Conservation (phyloP, 495 filamentous ascomycete species). For the Lasiosphaeria ovina region DNA sequence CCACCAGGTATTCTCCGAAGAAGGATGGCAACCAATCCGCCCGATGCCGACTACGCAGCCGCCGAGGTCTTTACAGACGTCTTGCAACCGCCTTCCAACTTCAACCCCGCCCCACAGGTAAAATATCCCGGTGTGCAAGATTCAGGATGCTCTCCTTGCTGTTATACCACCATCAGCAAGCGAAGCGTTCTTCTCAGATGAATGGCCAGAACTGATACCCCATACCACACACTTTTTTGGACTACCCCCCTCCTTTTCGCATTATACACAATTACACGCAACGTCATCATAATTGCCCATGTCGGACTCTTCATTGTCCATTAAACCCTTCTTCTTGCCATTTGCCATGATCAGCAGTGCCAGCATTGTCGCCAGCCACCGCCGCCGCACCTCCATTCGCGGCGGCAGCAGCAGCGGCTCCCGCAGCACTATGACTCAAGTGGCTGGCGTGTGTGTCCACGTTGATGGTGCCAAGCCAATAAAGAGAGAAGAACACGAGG, state of each 20-base stretch:
- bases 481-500: conserved; percentile 80
- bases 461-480: conserved; percentile 66
- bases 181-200: neutral
- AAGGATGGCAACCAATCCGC: no score
- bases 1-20: no score
- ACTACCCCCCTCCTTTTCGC: neutral
- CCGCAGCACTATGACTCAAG: conserved; percentile 33
- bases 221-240: no score
- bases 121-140: no score
- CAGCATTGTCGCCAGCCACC: conserved; percentile 18
- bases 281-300: conserved; percentile 5
- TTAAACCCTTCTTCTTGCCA: conserved; percentile 44
- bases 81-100: no score
- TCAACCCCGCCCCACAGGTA: no score
- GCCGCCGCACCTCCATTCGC: conserved; percentile 14
- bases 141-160: no score
- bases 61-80: no score
- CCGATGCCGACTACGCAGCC: no score
- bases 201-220: neutral
- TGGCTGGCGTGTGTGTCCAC: conserved; percentile 37
- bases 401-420: conserved; percentile 28
- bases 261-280: neutral
- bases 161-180: no score
- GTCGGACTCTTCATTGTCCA: conserved; percentile 7
- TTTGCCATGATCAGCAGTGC: conserved; percentile 20